A percentile compares a stretch with the other conserved stretches of the same genome.
Conservation (phyloP, 2,329 filamentous ascomycete species). For the Aspergillus cejpii region DNA sequence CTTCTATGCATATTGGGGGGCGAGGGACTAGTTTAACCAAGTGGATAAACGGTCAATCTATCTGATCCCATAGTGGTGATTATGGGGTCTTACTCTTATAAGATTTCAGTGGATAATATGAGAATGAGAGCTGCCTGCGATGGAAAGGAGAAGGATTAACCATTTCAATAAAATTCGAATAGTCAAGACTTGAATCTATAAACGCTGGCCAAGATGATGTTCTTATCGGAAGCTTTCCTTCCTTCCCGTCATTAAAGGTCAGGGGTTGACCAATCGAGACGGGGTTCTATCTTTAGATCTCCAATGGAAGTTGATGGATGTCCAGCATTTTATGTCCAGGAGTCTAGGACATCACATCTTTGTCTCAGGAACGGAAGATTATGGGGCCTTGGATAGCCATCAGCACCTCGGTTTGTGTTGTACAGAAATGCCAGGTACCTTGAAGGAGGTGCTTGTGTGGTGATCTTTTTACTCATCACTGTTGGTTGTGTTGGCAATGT, state of each 20-base stretch:
- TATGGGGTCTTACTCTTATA: neutral
- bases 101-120: neutral
- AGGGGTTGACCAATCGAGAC: neutral
- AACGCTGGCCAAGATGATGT: neutral
- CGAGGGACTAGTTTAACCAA: conserved; percentile 3
- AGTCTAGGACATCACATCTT: neutral
- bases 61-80: conserved; percentile 1
- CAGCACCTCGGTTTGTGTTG: neutral
- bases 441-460: neutral
- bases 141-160: no score
- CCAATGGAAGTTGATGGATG: conserved; percentile 5
- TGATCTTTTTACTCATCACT: neutral
- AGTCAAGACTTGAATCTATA: neutral
- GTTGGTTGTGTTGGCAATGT: neutral
- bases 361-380: neutral
- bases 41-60: conserved; percentile 2
- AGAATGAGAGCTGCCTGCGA: no score
- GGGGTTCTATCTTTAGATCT: no score
- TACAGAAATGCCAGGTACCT: neutral
- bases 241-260: neutral
- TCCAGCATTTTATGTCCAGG: neutral
- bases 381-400: neutral
- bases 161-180: neutral
- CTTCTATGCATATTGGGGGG: conserved; percentile 10
- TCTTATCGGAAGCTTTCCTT: neutral